Evolutionary conservation across 1,284 basidiomycete genomes (phyloP), one percentile per base, ranked within the genome.

Genomic region (Cryptococcus wingfieldii): DNA sequence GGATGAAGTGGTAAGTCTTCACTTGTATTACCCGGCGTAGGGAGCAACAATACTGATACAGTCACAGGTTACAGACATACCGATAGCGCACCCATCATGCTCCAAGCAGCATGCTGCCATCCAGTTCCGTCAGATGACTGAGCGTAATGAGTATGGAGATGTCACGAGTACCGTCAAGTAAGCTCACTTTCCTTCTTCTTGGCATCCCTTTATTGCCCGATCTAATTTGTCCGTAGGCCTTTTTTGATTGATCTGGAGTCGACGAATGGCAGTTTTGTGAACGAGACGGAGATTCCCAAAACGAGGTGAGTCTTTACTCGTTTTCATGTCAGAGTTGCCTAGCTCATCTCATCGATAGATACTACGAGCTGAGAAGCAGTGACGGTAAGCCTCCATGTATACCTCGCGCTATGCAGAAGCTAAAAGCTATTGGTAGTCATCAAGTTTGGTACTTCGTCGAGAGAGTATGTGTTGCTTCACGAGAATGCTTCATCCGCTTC

Each of bases 41-140:
- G 45, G 31, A 10, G 23, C 23, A 34, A 34, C 31, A 34, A 18
- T 46, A 12, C 41, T 46, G 14, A 46, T 31, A 19, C 3, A n/a
- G 5, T 25, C n/a, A 25, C 18, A 46, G 80, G 77, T 82, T 37
- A 86, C 86, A 42, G 96, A 98, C 70, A 89, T 98, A 59, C 83
- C 88, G 2, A 79, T 97, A 41, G 92, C 95, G 58, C 95, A 99
- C 72, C 93, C 94, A 1, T 98, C 94, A 5, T 93, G 90, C 65
- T 98, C 95, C 1, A 99, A 99, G 73, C 96, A 99, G 73, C 96
- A 99, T 70, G 94, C 95, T 23, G 96, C 87, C 4, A 87, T 98
- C 39, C 96, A 99, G 78, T 93, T 89, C 78, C 88, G 95, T 23
- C 86, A 88, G 68, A 82, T 95, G 2, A 84, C 84, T 61, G 85